These are phyloP conservation scores for Phlebopus sp. DNA, from an alignment of 1,284 basidiomycete genomes.

Conservation along the genomic window DNA sequence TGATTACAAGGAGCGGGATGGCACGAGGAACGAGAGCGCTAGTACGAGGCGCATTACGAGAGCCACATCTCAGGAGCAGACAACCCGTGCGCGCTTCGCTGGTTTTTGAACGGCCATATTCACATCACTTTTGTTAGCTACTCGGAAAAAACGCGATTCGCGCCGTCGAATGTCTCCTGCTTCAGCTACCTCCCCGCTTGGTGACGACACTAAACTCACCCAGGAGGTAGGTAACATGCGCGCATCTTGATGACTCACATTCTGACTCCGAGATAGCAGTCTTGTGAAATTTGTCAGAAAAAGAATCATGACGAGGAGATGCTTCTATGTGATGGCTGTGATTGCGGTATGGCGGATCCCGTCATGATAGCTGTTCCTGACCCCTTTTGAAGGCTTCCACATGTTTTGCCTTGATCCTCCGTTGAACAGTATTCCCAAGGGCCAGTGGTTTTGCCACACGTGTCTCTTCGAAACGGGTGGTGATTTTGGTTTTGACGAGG, in stretches of 20 bases:
- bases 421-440: constrained; percentile 78
- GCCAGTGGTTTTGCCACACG: constrained; percentile 95
- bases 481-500: constrained; percentile 98
- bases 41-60: constrained; percentile 43
- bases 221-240: constrained; percentile 45
- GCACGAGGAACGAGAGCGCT: constrained; percentile 30
- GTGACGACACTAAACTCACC: constrained; percentile 42
- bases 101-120: constrained; percentile 14
- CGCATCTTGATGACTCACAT: constrained; percentile 3
- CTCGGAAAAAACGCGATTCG: constrained; percentile 33
- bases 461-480: constrained; percentile 94
- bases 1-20: constrained; percentile 49
- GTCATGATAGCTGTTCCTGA: constrained; percentile 10
- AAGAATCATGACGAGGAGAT: constrained; percentile 88
- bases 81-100: constrained; percentile 31
- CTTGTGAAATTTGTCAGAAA: constrained; percentile 88
- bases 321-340: constrained; percentile 96
- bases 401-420: constrained; percentile 96
- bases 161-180: constrained; percentile 36
- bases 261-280: constrained; percentile 30
- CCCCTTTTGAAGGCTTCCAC: constrained; percentile 74
- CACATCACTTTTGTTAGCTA: constrained; percentile 25
- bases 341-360: constrained; percentile 67
- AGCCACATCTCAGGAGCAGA: constrained; percentile 42
- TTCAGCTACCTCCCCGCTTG: constrained; percentile 46